A percentile compares a stretch with the other conserved stretches of the same genome.
Evolutionary conservation across 306 rosid species (phyloP).

Genomic region (cucumber (Cucumis sativus)): Cucumber_9930_V3 NC_026655.2:26244501-26245000

Average conservation of each 20-base stretch:
- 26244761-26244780: slow-evolving; percentile 76
- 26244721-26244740: slow-evolving; percentile 63
- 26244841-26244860: neutral
- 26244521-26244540: slow-evolving; percentile 65
- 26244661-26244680: slow-evolving; percentile 78
- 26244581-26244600: slow-evolving; percentile 75
- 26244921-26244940: neutral
- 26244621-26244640: slow-evolving; percentile 86
- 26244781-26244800: slow-evolving; percentile 45
- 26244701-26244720: slow-evolving; percentile 90
- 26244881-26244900: neutral
- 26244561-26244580: slow-evolving; percentile 84
- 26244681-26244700: slow-evolving; percentile 88
- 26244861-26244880: neutral
- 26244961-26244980: neutral
- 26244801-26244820: neutral
- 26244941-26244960: neutral
- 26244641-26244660: slow-evolving; percentile 94
- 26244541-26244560: slow-evolving; percentile 47
- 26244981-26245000: neutral
- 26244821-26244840: neutral
- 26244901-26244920: neutral
- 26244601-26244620: slow-evolving; percentile 84
- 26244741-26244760: slow-evolving; percentile 85
- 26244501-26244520: slow-evolving; percentile 43